Percentiles rank a stretch among this genome's conserved stretches.
phyloP scores from a whole-genome alignment of 306 rosid genomes.

The Mucuna pruriens region DNA sequence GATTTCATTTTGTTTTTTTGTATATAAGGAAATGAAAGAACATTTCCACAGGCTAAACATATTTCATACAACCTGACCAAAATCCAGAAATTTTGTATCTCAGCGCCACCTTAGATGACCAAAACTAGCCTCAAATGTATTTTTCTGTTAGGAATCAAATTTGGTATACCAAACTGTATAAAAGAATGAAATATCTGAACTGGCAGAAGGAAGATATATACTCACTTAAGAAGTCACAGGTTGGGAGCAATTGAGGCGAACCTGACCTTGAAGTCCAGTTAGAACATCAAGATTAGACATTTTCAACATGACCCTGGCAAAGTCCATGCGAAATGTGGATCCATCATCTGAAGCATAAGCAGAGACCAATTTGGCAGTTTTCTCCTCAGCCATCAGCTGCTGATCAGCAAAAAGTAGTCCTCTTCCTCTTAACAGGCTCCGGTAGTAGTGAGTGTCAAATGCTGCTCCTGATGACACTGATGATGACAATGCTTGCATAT shows the following conservation, averaged over 20 bases:
- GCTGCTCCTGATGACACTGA: constrained; percentile 58
- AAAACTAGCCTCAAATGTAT: constrained; percentile 18
- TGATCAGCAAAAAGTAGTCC: constrained; percentile 89
- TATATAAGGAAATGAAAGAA: not conserved
- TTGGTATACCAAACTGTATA: not conserved
- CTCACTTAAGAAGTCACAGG: constrained; percentile 13
- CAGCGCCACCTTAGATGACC: not conserved
- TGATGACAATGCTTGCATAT: constrained; percentile 53
- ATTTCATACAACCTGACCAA: not conserved
- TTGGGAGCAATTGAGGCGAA: constrained; percentile 51
- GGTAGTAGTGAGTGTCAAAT: constrained; percentile 74
- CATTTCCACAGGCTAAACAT: not conserved
- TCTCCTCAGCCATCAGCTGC: constrained; percentile 70
- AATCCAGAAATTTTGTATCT: constrained; percentile 2
- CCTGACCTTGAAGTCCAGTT: constrained; percentile 48
- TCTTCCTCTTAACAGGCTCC: constrained; percentile 67
- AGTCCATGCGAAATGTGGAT: constrained; percentile 76
- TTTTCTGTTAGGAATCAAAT: not conserved
- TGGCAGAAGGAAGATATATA: not conserved
- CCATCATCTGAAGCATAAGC: constrained; percentile 86
- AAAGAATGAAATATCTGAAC: not conserved
- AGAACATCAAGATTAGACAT: constrained; percentile 66
- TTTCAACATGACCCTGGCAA: constrained; percentile 70
- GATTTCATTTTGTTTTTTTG: not conserved
- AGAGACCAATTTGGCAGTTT: constrained; percentile 64